Conservation (phyloP, 192 early-diverging fungal species). For the Chytriomyces confervae region DNA sequence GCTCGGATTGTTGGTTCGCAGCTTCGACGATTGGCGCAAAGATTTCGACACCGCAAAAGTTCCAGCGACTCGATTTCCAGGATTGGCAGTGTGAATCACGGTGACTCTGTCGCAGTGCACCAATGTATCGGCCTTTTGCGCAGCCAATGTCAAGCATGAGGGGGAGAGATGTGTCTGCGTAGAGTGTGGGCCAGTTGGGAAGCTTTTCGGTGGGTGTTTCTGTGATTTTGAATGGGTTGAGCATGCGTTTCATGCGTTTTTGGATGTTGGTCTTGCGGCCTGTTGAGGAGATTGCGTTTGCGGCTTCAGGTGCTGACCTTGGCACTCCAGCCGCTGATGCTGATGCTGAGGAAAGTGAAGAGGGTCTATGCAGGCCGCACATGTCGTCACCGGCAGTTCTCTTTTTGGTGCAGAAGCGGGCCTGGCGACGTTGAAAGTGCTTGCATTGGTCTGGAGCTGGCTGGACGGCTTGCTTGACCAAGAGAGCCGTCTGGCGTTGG, state of each 20-base stretch:
- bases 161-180: conserved; percentile 20
- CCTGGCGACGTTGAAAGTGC: neutral
- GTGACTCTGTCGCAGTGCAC: neutral
- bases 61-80: conserved; percentile 27
- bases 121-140: conserved; percentile 36
- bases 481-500: neutral
- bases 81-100: neutral
- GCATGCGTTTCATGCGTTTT: conserved; percentile 29
- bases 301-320: neutral
- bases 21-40: conserved; percentile 37
- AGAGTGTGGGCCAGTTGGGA: conserved; percentile 27
- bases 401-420: conserved; percentile 10
- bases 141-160: conserved; percentile 40
- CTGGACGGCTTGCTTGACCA: neutral
- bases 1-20: neutral
- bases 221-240: conserved; percentile 37
- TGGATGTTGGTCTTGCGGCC: conserved; percentile 8
- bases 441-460: neutral
- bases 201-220: conserved; percentile 6
- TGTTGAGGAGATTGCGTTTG: neutral
- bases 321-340: neutral
- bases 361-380: conserved; percentile 5
- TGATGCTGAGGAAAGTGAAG: neutral
- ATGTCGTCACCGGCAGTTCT: neutral
- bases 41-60: conserved; percentile 39